phyloP scores from a whole-genome alignment of 2,329 filamentous ascomycete genomes.

The Monilinia vaccinii-corymbosi region DNA sequence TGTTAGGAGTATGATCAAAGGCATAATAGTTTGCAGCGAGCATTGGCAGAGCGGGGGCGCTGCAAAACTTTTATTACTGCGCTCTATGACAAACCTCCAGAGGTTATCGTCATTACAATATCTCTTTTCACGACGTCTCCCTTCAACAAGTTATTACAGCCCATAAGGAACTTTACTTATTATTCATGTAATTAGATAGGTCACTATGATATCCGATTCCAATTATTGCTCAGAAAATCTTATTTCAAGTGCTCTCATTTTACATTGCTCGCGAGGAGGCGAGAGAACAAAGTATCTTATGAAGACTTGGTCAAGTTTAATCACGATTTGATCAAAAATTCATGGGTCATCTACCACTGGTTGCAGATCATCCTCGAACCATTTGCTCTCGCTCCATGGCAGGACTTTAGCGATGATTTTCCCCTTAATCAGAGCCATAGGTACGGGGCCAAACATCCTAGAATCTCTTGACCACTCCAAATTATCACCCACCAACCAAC shows the following conservation, averaged over 20 bases:
- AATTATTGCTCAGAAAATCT: slow-evolving; percentile 3
- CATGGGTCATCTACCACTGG: slow-evolving; percentile 12
- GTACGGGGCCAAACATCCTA: slow-evolving; percentile 75
- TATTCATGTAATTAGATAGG: slow-evolving; percentile 32
- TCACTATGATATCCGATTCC: slow-evolving; percentile 28
- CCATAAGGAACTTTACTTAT: slow-evolving; percentile 20
- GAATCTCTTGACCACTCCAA: slow-evolving; percentile 77
- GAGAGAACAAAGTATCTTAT: too few relatives aligned
- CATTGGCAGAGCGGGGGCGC: slow-evolving; percentile 27
- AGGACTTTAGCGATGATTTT: slow-evolving; percentile 61
- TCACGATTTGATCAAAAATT: background rate
- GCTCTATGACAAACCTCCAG: slow-evolving; percentile 14
- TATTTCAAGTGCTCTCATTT: background rate
- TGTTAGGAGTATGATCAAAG: slow-evolving; percentile 29
- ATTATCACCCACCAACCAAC: slow-evolving; percentile 87
- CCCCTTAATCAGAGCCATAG: slow-evolving; percentile 72
- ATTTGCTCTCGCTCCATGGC: slow-evolving; percentile 42
- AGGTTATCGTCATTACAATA: slow-evolving; percentile 15
- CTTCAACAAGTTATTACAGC: slow-evolving; percentile 24
- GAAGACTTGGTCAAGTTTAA: background rate
- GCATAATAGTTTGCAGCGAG: slow-evolving; percentile 28
- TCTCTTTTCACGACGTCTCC: slow-evolving; percentile 22
- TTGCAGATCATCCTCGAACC: slow-evolving; percentile 39
- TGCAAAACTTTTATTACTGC: slow-evolving; percentile 15
- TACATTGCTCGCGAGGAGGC: background rate